phyloP scores from a whole-genome alignment of 2,329 filamentous ascomycete genomes.

The Microcyclospora pomicola region DNA sequence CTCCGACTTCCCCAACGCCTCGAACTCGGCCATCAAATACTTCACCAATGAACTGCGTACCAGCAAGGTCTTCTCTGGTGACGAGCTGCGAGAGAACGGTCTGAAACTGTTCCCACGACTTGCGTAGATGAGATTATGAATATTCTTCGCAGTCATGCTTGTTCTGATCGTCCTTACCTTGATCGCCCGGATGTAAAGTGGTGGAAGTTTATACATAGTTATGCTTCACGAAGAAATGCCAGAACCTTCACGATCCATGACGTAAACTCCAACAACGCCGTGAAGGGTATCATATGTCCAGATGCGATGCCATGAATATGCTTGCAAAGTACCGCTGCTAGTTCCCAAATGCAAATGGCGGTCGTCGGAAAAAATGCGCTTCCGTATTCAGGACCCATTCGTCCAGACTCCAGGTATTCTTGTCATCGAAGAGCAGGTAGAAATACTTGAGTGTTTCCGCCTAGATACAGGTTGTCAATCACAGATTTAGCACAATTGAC shows the following conservation, averaged over 20 bases:
- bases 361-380: conserved; percentile 34
- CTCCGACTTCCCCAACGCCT: conserved; percentile 4
- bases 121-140: too few relatives aligned
- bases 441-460: conserved; percentile 90
- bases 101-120: conserved; percentile 3
- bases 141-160: too few relatives aligned
- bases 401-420: conserved; percentile 51
- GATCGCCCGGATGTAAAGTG: too few relatives aligned
- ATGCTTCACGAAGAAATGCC: too few relatives aligned
- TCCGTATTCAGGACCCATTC: conserved; percentile 51
- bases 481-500: conserved; percentile 21
- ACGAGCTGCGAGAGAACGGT: conserved; percentile 1
- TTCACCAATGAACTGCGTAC: conserved; percentile 1
- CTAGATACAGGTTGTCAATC: too few relatives aligned
- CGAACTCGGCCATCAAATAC: conserved; percentile 1
- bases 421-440: conserved; percentile 63
- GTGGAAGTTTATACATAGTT: too few relatives aligned
- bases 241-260: too few relatives aligned
- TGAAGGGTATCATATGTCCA: too few relatives aligned
- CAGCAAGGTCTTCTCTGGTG: background rate
- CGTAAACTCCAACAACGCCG: too few relatives aligned
- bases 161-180: too few relatives aligned
- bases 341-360: background rate
- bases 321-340: too few relatives aligned
- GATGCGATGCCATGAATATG: too few relatives aligned